These are phyloP conservation scores for Phaeosphaeria sp. DNA, from an alignment of 2,329 filamentous ascomycete genomes.

Conservation along the genomic window DNA sequence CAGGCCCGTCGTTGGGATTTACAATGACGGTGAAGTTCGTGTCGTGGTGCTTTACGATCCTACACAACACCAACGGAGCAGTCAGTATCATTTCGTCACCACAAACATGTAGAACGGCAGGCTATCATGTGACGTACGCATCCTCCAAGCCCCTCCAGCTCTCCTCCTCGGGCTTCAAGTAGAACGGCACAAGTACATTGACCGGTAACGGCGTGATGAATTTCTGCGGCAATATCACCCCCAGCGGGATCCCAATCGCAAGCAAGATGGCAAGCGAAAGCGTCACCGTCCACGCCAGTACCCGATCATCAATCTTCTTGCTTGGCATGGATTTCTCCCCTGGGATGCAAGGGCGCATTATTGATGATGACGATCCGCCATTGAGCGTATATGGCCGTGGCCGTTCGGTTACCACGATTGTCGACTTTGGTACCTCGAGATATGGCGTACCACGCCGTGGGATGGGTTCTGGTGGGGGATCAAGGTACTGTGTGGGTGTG, in stretches of 20 bases:
- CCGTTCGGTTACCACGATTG: not conserved
- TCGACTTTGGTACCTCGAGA: conserved; percentile 1
- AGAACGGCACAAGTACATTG: conserved; percentile 56
- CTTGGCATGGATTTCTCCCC: not conserved
- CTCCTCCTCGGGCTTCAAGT: conserved; percentile 53
- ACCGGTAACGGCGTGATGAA: conserved; percentile 28
- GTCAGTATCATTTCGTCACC: no score
- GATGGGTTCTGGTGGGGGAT: not conserved
- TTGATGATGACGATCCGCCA: conserved; percentile 6
- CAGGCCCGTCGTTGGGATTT: conserved; percentile 56
- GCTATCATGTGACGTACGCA: conserved; percentile 22
- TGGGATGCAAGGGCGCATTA: conserved; percentile 1
- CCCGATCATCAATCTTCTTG: conserved; percentile 17
- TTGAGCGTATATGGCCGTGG: not conserved
- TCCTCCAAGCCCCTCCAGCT: conserved; percentile 44
- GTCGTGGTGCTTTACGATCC: conserved; percentile 39
- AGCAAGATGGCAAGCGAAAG: conserved; percentile 26
- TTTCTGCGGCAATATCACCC: conserved; percentile 28
- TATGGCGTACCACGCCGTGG: not conserved
- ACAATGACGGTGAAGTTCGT: conserved; percentile 59
- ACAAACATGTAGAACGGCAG: no score
- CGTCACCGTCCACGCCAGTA: conserved; percentile 26
- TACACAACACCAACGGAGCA: not conserved
- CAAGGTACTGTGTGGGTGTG: conserved; percentile 3
- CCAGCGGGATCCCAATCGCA: conserved; percentile 26